Percentiles rank a stretch among this genome's conserved stretches.
Conservation (phyloP, 805 yeast genomes). For the Candida oleophila region DNA sequence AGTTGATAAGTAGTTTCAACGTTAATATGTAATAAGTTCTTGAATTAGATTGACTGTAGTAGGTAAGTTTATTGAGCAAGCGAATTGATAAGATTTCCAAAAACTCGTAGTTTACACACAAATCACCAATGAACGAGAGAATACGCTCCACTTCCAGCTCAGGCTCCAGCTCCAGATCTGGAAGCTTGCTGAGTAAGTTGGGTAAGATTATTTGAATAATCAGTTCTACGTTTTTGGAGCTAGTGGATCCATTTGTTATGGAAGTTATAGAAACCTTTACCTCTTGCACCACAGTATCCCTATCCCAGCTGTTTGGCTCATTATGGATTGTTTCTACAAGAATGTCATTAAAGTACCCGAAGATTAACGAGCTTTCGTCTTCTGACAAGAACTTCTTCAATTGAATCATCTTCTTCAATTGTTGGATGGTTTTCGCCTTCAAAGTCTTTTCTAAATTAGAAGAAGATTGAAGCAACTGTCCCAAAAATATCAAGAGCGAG, state of each 20-base stretch:
- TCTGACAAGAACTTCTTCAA: slow-evolving; percentile 47
- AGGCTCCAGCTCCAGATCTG: slow-evolving; percentile 27
- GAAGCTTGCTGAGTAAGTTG: slow-evolving; percentile 17
- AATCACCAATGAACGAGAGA: slow-evolving; percentile 20
- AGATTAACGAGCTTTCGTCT: slow-evolving; percentile 60
- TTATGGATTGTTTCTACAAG: slow-evolving; percentile 42
- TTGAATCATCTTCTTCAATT: slow-evolving; percentile 55
- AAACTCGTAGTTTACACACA: slow-evolving; percentile 42
- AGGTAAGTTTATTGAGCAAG: slow-evolving; percentile 38
- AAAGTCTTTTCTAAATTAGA: slow-evolving; percentile 69
- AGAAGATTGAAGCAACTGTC: slow-evolving; percentile 67
- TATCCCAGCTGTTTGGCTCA: slow-evolving; percentile 26
- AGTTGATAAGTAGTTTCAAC: slow-evolving; percentile 21
- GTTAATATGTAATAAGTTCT: slow-evolving; percentile 10
- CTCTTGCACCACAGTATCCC: slow-evolving; percentile 52
- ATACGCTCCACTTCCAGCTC: slow-evolving; percentile 10
- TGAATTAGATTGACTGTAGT: background rate
- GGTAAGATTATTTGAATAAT: slow-evolving; percentile 28
- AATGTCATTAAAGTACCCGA: slow-evolving; percentile 64
- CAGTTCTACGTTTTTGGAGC: slow-evolving; percentile 5
- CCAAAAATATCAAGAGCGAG: slow-evolving; percentile 61
- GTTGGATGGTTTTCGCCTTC: slow-evolving; percentile 63
- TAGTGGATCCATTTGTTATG: slow-evolving; percentile 31
- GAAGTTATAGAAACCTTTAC: slow-evolving; percentile 54
- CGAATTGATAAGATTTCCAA: slow-evolving; percentile 46